These are phyloP conservation scores for Raphidocelis subcapitata DNA, from an alignment of 139 green algal genomes.

Conservation along the genomic window DNA sequence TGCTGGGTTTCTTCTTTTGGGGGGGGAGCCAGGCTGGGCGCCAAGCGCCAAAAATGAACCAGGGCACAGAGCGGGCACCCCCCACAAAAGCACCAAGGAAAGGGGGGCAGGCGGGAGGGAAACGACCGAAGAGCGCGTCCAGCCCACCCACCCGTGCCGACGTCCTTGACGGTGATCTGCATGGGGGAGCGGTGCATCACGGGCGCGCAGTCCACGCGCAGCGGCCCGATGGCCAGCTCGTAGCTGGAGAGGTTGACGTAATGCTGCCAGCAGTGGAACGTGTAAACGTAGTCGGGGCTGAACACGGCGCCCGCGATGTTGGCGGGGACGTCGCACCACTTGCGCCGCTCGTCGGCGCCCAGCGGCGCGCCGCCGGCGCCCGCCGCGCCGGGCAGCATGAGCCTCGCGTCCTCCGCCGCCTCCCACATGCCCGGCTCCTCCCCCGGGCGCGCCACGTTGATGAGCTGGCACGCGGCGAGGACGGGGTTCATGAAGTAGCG, in stretches of 20 bases:
- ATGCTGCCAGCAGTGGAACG: neutral
- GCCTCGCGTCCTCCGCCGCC: neutral
- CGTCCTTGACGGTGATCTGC: too few relatives aligned
- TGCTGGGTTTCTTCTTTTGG: too few relatives aligned
- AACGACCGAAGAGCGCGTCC: too few relatives aligned
- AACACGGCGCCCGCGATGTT: neutral
- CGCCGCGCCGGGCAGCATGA: neutral
- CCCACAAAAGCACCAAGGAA: too few relatives aligned
- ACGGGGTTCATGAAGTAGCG: constrained; percentile 3
- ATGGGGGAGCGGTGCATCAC: too few relatives aligned
- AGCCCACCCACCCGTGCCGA: too few relatives aligned
- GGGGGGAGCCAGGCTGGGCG: too few relatives aligned
- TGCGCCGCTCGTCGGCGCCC: neutral
- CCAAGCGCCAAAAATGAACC: too few relatives aligned
- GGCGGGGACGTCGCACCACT: neutral
- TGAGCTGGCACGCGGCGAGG: constrained; percentile 1
- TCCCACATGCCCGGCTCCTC: constrained; percentile 6
- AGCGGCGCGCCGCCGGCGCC: neutral
- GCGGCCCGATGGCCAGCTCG: too few relatives aligned
- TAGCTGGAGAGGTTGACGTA: neutral
- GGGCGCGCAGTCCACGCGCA: too few relatives aligned
- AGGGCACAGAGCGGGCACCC: too few relatives aligned
- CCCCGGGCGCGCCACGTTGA: constrained; percentile 1
- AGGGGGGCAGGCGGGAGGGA: too few relatives aligned
- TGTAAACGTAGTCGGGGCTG: neutral